A percentile compares a stretch with the other conserved stretches of the same genome.
Conservation (phyloP, 768 basidiomycete genomes). For the Pisolithus orientalis region DNA sequence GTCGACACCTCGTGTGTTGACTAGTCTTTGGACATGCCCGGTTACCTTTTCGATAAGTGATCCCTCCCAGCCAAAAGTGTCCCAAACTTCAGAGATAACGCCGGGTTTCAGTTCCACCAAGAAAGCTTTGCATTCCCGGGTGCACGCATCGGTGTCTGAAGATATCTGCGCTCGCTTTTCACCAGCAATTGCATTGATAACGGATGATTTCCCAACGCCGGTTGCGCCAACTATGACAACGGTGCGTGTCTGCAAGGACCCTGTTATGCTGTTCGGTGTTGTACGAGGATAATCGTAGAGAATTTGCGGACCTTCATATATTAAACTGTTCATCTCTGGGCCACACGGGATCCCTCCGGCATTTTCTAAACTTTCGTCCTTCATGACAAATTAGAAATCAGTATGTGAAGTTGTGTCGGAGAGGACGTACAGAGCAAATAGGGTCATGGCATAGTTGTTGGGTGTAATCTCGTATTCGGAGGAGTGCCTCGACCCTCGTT, state of each 20-base stretch:
- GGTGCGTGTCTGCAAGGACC: background rate
- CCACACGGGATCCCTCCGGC: too few species aligned
- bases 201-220: conserved; percentile 1
- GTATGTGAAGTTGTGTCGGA: too few species aligned
- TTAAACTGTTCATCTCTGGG: too few species aligned
- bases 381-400: too few species aligned
- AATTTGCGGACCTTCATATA: too few species aligned
- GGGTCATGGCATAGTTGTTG: background rate
- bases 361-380: too few species aligned
- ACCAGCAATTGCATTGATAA: conserved; percentile 1
- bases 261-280: background rate
- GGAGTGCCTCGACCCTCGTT: background rate
- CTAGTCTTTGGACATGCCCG: background rate
- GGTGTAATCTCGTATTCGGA: background rate
- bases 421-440: background rate
- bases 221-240: background rate
- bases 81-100: background rate
- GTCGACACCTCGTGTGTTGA: background rate
- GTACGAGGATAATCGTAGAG: background rate
- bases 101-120: background rate
- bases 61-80: background rate
- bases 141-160: background rate
- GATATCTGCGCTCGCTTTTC: background rate
- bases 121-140: background rate
- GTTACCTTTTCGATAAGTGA: background rate